Evolutionary conservation across 495 filamentous ascomycete genomes (phyloP).

Genomic region (Xylaria intraflava): DNA sequence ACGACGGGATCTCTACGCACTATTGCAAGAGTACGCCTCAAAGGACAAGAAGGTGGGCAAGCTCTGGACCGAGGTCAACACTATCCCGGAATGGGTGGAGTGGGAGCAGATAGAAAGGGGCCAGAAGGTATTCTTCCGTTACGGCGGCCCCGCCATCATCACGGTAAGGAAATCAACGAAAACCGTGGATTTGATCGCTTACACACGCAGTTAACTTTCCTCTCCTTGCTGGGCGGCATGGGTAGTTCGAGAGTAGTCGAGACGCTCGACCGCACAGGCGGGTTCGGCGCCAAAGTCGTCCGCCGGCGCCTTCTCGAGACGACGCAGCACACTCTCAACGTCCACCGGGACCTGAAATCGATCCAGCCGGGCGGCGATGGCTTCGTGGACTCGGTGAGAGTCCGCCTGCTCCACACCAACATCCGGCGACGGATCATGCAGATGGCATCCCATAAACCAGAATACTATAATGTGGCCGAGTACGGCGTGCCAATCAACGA

Average conservation of each 20-base stretch:
- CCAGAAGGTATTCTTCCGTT: slow-evolving; percentile 65
- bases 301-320: slow-evolving; percentile 67
- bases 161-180: slow-evolving; percentile 23
- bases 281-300: slow-evolving; percentile 65
- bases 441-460: slow-evolving; percentile 46
- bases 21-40: slow-evolving; percentile 52
- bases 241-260: slow-evolving; percentile 60
- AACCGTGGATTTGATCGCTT: background rate
- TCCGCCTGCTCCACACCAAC: slow-evolving; percentile 66
- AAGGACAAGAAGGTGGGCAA: slow-evolving; percentile 50
- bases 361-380: slow-evolving; percentile 65
- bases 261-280: slow-evolving; percentile 69
- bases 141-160: slow-evolving; percentile 57
- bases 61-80: slow-evolving; percentile 64
- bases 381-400: slow-evolving; percentile 61
- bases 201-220: slow-evolving; percentile 49
- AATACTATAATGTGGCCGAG: slow-evolving; percentile 55
- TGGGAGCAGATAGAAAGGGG: slow-evolving; percentile 71
- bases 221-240: slow-evolving; percentile 61
- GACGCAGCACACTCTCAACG: slow-evolving; percentile 66
- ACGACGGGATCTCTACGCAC: slow-evolving; percentile 52
- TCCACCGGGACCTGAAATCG: slow-evolving; percentile 56
- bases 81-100: slow-evolving; percentile 71
- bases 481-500: slow-evolving; percentile 68
- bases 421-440: slow-evolving; percentile 60